Conservation (phyloP, 31 red algal genomes). For the Bonnemaisonia californica region DNA sequence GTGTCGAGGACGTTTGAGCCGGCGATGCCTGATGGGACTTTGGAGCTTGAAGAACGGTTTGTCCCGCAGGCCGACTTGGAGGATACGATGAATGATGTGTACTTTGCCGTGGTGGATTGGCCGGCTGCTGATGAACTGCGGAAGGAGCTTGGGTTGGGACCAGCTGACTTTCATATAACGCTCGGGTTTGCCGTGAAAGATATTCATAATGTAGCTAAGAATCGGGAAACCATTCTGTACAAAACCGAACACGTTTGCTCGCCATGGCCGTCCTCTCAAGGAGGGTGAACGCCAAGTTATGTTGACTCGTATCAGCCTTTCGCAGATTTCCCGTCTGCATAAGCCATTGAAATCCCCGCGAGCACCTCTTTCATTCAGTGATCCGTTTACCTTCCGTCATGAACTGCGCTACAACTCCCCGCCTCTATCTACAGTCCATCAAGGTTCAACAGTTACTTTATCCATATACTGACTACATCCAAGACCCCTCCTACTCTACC, state of each 20-base stretch:
- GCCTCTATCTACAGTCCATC: not conserved
- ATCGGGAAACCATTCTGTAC: slow-evolving; percentile 28
- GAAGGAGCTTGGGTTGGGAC: slow-evolving; percentile 33
- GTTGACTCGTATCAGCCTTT: not conserved
- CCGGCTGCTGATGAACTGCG: slow-evolving; percentile 46
- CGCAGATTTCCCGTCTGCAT: not conserved
- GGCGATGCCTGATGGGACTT: not conserved
- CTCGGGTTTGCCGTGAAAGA: slow-evolving; percentile 65
- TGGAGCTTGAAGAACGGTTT: not conserved
- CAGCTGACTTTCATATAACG: slow-evolving; percentile 57
- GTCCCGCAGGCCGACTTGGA: not conserved
- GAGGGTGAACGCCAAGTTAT: not conserved
- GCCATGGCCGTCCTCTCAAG: slow-evolving; percentile 3
- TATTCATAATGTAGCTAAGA: slow-evolving; percentile 47
- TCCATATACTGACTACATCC: not conserved
- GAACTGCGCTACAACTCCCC: too few species aligned
- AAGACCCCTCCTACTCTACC: too few species aligned
- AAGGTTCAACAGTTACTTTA: not conserved
- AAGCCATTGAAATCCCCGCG: not conserved
- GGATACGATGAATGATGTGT: slow-evolving; percentile 20
- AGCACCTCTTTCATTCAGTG: too few species aligned
- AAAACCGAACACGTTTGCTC: not conserved
- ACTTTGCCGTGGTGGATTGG: slow-evolving; percentile 56
- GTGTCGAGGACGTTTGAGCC: not conserved
- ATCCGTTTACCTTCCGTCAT: too few species aligned